Conservation (phyloP, 73 alveolate genomes). For the Paramecium bursaria region DNA sequence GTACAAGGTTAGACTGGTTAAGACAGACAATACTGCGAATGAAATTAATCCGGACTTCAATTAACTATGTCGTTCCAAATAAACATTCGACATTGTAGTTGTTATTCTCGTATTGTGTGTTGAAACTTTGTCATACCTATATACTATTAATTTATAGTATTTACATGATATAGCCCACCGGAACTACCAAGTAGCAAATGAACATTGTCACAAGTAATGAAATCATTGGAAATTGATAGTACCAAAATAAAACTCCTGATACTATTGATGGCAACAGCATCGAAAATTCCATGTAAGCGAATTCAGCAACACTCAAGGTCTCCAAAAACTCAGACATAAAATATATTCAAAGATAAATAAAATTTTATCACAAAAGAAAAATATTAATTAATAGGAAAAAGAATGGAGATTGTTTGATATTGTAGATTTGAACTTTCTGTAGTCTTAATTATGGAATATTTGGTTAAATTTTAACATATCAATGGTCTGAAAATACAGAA, state of each 20-base stretch:
- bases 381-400: too few species aligned
- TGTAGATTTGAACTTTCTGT: too few species aligned
- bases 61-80: background rate
- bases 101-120: conserved; percentile 39
- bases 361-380: too few species aligned
- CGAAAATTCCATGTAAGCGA: conserved; percentile 35
- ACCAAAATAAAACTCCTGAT: conserved; percentile 42
- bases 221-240: conserved; percentile 25
- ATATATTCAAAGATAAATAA: too few species aligned
- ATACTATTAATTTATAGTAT: background rate
- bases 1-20: background rate
- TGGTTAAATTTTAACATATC: too few species aligned
- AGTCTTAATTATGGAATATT: too few species aligned
- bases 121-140: conserved; percentile 35
- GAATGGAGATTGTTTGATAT: too few species aligned
- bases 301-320: too few species aligned
- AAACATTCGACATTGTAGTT: conserved; percentile 22
- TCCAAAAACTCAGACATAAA: too few species aligned
- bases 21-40: background rate
- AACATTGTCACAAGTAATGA: conserved; percentile 3
- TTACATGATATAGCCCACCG: conserved; percentile 2
- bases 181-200: conserved; percentile 43
- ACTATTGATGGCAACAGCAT: conserved; percentile 36
- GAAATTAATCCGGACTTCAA: conserved; percentile 2
- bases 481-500: too few species aligned